These are phyloP conservation scores for Claviceps arundinis DNA, from an alignment of 2,329 filamentous ascomycete species.

Conservation along the genomic window DNA sequence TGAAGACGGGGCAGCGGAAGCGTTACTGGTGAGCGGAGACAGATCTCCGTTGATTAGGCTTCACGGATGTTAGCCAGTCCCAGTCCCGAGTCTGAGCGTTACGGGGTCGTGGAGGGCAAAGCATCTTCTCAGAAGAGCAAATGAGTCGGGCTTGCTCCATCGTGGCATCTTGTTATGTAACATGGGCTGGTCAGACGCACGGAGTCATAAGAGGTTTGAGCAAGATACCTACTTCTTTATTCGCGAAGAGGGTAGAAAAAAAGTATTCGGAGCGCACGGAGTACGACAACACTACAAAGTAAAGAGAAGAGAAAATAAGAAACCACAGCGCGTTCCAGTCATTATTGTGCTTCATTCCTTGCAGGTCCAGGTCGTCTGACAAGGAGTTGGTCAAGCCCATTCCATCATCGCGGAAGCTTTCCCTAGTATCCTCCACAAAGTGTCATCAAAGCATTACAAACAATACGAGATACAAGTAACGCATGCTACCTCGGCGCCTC, in stretches of 20 bases:
- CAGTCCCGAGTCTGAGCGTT: neutral
- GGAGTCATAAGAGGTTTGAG: slow-evolving; percentile 2
- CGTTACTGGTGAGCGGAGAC: neutral
- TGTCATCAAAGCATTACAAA: neutral
- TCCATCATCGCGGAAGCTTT: neutral
- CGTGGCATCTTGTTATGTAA: too few relatives aligned
- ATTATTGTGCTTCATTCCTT: slow-evolving; percentile 5
- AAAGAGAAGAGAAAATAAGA: neutral
- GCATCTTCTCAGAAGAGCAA: too few relatives aligned
- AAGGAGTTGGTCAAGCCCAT: neutral
- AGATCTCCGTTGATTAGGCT: neutral
- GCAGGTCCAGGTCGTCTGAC: neutral
- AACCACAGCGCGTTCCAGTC: neutral
- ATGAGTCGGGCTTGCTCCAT: too few relatives aligned
- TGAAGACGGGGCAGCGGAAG: neutral
- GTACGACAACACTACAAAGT: neutral
- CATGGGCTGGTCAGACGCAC: neutral
- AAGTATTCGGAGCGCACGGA: neutral
- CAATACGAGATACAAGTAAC: neutral
- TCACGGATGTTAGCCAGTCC: neutral
- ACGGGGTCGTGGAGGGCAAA: neutral
- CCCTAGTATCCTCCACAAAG: too few relatives aligned
- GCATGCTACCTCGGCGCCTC: neutral
- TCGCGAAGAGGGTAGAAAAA: neutral
- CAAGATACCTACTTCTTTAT: slow-evolving; percentile 5